phyloP scores from a whole-genome alignment of 2,329 filamentous ascomycete species.

The Aureobasidium sp. region DNA sequence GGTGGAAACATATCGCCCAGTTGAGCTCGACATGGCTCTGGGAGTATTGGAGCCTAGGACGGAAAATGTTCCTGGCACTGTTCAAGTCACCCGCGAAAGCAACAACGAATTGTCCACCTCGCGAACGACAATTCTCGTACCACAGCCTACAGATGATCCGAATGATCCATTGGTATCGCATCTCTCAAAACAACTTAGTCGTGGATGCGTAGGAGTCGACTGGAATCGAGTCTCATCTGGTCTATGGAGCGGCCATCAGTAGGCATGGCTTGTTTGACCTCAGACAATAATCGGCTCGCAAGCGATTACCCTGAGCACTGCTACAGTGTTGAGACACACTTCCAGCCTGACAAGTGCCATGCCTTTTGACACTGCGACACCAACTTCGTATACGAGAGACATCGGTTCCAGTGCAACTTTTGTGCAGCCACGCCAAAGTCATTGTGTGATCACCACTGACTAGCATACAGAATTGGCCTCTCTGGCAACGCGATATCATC shows the following conservation, averaged over 20 bases:
- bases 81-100: slow-evolving; percentile 28
- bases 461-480: slow-evolving; percentile 61
- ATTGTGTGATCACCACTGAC: slow-evolving; percentile 6
- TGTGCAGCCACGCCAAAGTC: background rate
- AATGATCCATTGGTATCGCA: slow-evolving; percentile 68
- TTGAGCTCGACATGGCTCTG: slow-evolving; percentile 50
- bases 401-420: background rate
- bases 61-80: slow-evolving; percentile 60
- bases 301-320: background rate
- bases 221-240: background rate
- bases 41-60: slow-evolving; percentile 64
- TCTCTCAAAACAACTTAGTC: background rate
- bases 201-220: background rate
- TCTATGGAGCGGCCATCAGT: background rate
- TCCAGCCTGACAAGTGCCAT: background rate
- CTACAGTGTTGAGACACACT: background rate
- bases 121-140: slow-evolving; percentile 57
- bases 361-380: background rate
- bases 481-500: slow-evolving; percentile 78
- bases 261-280: slow-evolving; percentile 18
- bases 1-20: background rate
- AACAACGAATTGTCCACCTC: slow-evolving; percentile 17
- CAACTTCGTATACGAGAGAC: background rate
- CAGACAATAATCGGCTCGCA: too few relatives aligned
- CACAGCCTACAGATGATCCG: slow-evolving; percentile 83